Evolutionary conservation across 192 early-diverging fungal species (phyloP).

Genomic region (Gigaspora rosea): DNA sequence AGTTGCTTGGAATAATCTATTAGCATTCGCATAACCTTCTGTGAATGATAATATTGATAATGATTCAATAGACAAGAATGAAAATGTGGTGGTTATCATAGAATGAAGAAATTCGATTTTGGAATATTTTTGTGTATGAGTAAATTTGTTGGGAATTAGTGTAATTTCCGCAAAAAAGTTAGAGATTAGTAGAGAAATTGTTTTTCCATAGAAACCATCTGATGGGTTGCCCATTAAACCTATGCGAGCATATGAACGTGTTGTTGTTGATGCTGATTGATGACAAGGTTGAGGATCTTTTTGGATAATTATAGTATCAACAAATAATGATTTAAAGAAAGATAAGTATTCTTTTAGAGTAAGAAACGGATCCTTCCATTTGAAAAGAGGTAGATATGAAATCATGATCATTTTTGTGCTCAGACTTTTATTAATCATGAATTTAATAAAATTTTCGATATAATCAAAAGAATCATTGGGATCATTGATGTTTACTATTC

Average conservation of each 20-base stretch:
- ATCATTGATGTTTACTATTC: background rate
- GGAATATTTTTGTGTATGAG: conserved; percentile 29
- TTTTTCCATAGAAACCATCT: conserved; percentile 69
- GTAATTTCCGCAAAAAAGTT: conserved; percentile 62
- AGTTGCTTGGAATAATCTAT: conserved; percentile 52
- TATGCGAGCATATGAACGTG: conserved; percentile 53
- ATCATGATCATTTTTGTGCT: too few relatives aligned
- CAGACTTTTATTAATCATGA: background rate
- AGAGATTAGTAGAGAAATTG: conserved; percentile 59
- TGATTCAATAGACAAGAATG: conserved; percentile 41
- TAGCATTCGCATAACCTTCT: conserved; percentile 59
- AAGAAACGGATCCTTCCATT: too few relatives aligned
- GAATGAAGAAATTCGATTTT: conserved; percentile 48
- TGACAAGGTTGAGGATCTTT: background rate
- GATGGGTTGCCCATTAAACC: conserved; percentile 68
- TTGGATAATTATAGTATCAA: background rate
- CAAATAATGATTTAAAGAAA: background rate
- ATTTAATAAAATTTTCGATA: background rate
- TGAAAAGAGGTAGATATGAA: too few relatives aligned
- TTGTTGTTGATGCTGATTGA: conserved; percentile 33
- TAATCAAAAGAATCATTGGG: background rate
- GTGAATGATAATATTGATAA: conserved; percentile 35
- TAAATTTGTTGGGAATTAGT: conserved; percentile 49
- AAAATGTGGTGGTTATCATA: conserved; percentile 39
- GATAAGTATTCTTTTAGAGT: background rate